A percentile compares a stretch with the other conserved stretches of the same genome.
These are phyloP conservation scores for Penicillium lividum DNA, from an alignment of 495 filamentous ascomycete genomes.

Conservation along the genomic window DNA sequence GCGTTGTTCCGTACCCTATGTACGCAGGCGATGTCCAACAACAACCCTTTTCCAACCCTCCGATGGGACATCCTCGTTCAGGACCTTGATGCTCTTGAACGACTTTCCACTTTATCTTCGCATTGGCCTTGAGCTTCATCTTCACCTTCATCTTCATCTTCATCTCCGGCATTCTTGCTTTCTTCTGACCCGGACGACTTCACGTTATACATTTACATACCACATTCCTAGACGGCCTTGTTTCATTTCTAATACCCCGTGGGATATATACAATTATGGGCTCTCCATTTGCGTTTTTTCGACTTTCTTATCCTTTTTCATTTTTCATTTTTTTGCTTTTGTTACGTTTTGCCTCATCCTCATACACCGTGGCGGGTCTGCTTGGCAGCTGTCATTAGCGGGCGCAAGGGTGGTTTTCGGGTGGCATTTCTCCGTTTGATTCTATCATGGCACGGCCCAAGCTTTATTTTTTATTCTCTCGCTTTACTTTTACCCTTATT, in stretches of 20 bases:
- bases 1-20: conserved; percentile 41
- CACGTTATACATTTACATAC: conserved; percentile 25
- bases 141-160: not conserved
- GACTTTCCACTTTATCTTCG: not conserved
- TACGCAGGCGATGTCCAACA: conserved; percentile 39
- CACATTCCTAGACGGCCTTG: conserved; percentile 33
- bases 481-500: not conserved
- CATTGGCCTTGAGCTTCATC: too few species aligned
- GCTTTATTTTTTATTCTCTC: conserved; percentile 19
- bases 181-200: conserved; percentile 14
- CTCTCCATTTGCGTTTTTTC: conserved; percentile 21
- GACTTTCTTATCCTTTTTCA: conserved; percentile 9
- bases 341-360: conserved; percentile 24
- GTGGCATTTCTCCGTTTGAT: conserved; percentile 34
- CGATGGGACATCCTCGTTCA: conserved; percentile 41
- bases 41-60: conserved; percentile 30
- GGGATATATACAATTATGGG: conserved; percentile 22
- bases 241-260: conserved; percentile 38
- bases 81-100: conserved; percentile 15
- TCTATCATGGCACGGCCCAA: conserved; percentile 23
- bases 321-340: conserved; percentile 6
- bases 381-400: conserved; percentile 48
- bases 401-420: conserved; percentile 42
- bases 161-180: not conserved
- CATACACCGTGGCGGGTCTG: conserved; percentile 35